Conservation (phyloP, 768 basidiomycete species). For the Leccinum subgranulosum region DNA sequence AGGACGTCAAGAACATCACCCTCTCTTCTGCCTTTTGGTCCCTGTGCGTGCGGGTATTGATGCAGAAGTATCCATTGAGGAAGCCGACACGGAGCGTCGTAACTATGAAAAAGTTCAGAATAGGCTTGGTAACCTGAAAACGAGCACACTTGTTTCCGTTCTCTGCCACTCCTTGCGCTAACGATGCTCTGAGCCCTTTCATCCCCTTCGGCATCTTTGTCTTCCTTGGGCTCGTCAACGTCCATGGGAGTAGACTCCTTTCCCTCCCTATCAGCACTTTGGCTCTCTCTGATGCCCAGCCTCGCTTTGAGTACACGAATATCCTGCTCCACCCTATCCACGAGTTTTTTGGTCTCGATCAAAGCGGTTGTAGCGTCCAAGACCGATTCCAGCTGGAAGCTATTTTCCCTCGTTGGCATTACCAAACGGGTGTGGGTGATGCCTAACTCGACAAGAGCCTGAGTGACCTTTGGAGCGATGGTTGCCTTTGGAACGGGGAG, state of each 20-base stretch:
- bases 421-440: slow-evolving; percentile 73
- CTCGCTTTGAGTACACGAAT: slow-evolving; percentile 67
- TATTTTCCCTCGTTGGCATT: slow-evolving; percentile 90
- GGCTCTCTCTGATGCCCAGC: slow-evolving; percentile 49
- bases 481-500: slow-evolving; percentile 75
- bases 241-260: slow-evolving; percentile 48
- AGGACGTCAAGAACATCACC: slow-evolving; percentile 23
- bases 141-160: slow-evolving; percentile 52
- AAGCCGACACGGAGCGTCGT: slow-evolving; percentile 68
- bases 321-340: slow-evolving; percentile 87
- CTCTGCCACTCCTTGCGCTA: slow-evolving; percentile 53
- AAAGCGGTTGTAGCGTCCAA: slow-evolving; percentile 68
- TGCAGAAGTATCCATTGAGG: slow-evolving; percentile 69
- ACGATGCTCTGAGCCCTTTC: slow-evolving; percentile 65
- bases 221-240: slow-evolving; percentile 42
- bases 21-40: slow-evolving; percentile 58
- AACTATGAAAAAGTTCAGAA: slow-evolving; percentile 31
- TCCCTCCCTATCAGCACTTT: slow-evolving; percentile 36
- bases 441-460: slow-evolving; percentile 74
- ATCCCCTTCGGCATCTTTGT: slow-evolving; percentile 34
- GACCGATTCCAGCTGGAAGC: slow-evolving; percentile 68
- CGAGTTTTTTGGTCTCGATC: slow-evolving; percentile 84
- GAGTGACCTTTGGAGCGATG: slow-evolving; percentile 70
- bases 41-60: slow-evolving; percentile 48
- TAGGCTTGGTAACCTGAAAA: neutral